Conservation (phyloP, 2,329 filamentous ascomycete species). For the Blastomyces silverae region DNA sequence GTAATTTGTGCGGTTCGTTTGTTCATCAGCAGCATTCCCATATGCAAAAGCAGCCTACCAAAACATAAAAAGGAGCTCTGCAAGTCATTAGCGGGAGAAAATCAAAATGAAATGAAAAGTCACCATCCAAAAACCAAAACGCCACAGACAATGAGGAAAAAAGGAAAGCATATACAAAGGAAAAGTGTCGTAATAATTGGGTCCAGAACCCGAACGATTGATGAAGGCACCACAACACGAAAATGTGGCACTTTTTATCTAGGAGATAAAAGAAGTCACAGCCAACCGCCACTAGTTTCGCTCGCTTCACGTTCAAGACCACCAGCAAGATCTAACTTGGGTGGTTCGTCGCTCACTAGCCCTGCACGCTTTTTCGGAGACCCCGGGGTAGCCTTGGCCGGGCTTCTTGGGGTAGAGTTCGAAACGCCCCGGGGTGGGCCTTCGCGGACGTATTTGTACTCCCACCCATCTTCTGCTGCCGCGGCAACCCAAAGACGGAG, state of each 20-base stretch:
- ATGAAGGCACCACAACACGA: constrained; percentile 18
- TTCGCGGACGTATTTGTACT: constrained; percentile 66
- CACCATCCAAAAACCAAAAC: background rate
- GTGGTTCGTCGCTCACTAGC: constrained; percentile 46
- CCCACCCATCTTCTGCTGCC: constrained; percentile 81
- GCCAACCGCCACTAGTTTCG: constrained; percentile 34
- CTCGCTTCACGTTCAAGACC: constrained; percentile 28
- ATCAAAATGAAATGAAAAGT: background rate
- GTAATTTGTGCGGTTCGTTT: constrained; percentile 6
- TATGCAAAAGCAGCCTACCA: background rate
- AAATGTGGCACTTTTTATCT: background rate
- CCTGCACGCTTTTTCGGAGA: constrained; percentile 40
- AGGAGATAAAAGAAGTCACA: constrained; percentile 25
- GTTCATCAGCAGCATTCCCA: constrained; percentile 6
- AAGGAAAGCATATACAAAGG: constrained; percentile 34
- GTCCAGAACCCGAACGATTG: constrained; percentile 25
- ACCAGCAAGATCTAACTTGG: constrained; percentile 51
- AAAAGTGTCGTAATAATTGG: background rate
- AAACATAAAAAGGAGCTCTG: background rate
- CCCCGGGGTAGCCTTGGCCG: constrained; percentile 37
- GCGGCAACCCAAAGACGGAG: constrained; percentile 86
- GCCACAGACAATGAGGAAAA: constrained; percentile 4
- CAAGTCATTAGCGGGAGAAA: background rate
- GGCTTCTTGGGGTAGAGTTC: constrained; percentile 41
- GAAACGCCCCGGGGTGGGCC: constrained; percentile 39